phyloP scores from a whole-genome alignment of 176 grass and related monocot genomes.

The sorghum (Sorghum bicolor) region Sorghum_bicolor_NCBIv3 NC_012874.2:71746001-71746500 shows the following conservation, averaged over 20 bases:
- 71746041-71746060: conserved; percentile 11
- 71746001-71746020: not conserved
- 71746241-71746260: not conserved
- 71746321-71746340: conserved; percentile 42
- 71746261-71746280: too few species aligned
- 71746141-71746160: conserved; percentile 33
- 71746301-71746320: conserved; percentile 66
- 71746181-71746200: too few species aligned
- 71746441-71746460: conserved; percentile 37
- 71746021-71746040: not conserved
- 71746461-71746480: conserved; percentile 31
- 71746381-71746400: not conserved
- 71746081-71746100: conserved; percentile 72
- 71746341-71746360: not conserved
- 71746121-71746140: conserved; percentile 38
- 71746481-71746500: not conserved
- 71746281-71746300: not conserved
- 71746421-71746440: conserved; percentile 25
- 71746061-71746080: conserved; percentile 76
- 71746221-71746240: too few species aligned
- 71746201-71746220: too few species aligned
- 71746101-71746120: conserved; percentile 44
- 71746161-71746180: too few species aligned
- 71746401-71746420: not conserved
- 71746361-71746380: not conserved